Evolutionary conservation across 2,329 filamentous ascomycete species (phyloP), one percentile per base, ranked within the genome.

Genomic region (Aspergillus quadricinctus): DNA sequence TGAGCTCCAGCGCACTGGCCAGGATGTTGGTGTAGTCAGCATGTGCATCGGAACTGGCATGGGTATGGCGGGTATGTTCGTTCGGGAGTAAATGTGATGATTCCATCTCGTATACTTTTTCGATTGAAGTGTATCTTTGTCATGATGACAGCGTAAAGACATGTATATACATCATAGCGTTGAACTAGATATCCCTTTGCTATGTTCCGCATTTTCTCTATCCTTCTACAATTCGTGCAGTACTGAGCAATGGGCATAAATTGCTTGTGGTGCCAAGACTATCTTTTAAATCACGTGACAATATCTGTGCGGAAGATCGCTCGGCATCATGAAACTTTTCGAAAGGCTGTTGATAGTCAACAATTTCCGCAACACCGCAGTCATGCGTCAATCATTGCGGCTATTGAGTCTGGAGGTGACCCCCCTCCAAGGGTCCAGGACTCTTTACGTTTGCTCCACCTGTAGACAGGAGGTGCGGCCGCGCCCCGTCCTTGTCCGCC

Each of bases 41-140:
- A 96, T 97, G 90, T 97, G 92, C 72, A 84, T 92, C 57, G 88
- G 88, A 17, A 91, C 88, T 0, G 88, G 88, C n/a, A 90, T 90
- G 86, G 87, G 87, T 17, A 88, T 89, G 83, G 86, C 85, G 2
- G 84, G 83, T 27, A 71, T 88, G 72, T 86, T 88, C 73, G 83
- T 87, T 51, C 76, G 83, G 63, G 86, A 88, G 72, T 87, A 79
- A 64, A 60, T 53, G 46, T 21, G 27, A 40, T 23, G 54, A 37
- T 55, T 48, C 40, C 19, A 45, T 31, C 23, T 52, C 48, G 40
- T 57, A 49, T 52, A 40, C 48, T 57, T 37, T 37, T 53, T 54
- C 17, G 23, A 50, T 27, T 56, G 54, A 35, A 40, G 51, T 48
- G 41, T 29, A 58, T 51, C 55, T 27, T 35, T 50, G n/a, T 50